These are phyloP conservation scores for Balakata baccata DNA, from an alignment of 345 rosid species.

Conservation along the genomic window DNA sequence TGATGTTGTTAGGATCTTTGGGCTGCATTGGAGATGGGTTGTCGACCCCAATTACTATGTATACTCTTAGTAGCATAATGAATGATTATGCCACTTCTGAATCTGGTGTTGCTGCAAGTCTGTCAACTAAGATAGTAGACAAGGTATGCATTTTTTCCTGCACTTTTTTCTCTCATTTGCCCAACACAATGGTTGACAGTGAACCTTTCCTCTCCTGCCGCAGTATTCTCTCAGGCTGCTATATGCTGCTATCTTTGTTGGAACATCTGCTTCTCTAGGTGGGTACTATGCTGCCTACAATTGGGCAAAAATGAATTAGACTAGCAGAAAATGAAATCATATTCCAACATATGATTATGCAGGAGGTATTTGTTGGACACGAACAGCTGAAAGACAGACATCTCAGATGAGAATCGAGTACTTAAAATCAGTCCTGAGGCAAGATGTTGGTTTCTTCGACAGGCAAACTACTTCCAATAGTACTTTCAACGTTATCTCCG, in stretches of 20 bases:
- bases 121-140: slow-evolving; percentile 33
- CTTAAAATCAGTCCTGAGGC: slow-evolving; percentile 42
- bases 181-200: background rate
- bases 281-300: background rate
- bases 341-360: slow-evolving; percentile 1
- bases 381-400: slow-evolving; percentile 55
- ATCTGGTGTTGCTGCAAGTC: background rate
- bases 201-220: background rate
- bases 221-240: slow-evolving; percentile 47
- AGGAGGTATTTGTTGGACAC: slow-evolving; percentile 58
- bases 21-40: slow-evolving; percentile 57
- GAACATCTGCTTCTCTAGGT: slow-evolving; percentile 47
- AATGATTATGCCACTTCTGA: slow-evolving; percentile 36
- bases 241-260: slow-evolving; percentile 36
- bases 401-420: slow-evolving; percentile 46
- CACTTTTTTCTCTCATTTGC: background rate
- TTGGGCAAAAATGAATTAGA: background rate
- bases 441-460: slow-evolving; percentile 54
- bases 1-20: slow-evolving; percentile 39
- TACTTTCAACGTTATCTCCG: slow-evolving; percentile 41
- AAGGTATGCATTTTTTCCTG: slow-evolving; percentile 28
- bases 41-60: slow-evolving; percentile 48
- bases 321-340: background rate
- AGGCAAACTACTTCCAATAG: slow-evolving; percentile 34
- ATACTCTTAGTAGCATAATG: slow-evolving; percentile 36